Conservation (phyloP, 192 early-diverging fungal genomes). For the Coemansia sp. region DNA sequence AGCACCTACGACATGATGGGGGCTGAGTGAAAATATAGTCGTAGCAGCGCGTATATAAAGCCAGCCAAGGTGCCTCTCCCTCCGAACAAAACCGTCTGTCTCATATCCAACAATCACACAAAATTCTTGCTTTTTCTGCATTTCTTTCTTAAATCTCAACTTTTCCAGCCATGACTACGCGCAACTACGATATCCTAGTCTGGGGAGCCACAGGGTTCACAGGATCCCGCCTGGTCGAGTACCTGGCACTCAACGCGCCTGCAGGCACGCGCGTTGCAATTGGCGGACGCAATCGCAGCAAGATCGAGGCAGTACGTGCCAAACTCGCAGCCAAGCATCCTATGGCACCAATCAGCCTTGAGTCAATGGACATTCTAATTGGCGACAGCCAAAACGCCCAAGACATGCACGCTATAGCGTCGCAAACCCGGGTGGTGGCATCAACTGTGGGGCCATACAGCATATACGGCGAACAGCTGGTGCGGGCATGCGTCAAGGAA, state of each 20-base stretch:
- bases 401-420: constrained; percentile 61
- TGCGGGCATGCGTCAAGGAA: constrained; percentile 42
- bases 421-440: constrained; percentile 71
- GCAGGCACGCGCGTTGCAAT: constrained; percentile 67
- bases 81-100: neutral
- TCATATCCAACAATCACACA: neutral
- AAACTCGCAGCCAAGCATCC: constrained; percentile 58
- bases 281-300: constrained; percentile 69
- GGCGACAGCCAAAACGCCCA: constrained; percentile 65
- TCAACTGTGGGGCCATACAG: constrained; percentile 83
- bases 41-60: neutral
- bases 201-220: constrained; percentile 89
- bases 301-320: constrained; percentile 62
- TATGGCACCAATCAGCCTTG: neutral
- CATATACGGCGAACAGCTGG: constrained; percentile 66
- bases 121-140: neutral
- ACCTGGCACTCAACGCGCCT: constrained; percentile 55
- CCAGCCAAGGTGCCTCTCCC: neutral
- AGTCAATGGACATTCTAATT: constrained; percentile 60
- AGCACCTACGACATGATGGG: neutral
- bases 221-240: constrained; percentile 69
- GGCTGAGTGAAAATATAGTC: neutral
- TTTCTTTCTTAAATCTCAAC: too few relatives aligned
- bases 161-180: constrained; percentile 25
- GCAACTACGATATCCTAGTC: constrained; percentile 61